Evolutionary conservation across 176 grass and related monocot genomes (phyloP).

Genomic region (Ensete glaucum): DNA sequence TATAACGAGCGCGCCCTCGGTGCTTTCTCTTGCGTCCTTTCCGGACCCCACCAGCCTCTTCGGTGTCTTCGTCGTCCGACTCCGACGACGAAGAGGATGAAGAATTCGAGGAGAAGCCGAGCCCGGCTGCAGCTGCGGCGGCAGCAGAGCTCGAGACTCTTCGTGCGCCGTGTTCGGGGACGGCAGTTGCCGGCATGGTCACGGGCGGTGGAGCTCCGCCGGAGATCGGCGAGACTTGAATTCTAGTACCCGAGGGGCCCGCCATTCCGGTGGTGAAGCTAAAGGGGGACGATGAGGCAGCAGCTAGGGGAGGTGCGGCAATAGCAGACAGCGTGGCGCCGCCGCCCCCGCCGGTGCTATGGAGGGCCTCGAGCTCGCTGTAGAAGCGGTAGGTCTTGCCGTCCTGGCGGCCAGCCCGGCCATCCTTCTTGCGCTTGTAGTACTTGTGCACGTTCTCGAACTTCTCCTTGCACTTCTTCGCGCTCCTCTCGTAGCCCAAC

Average conservation of each 20-base stretch:
- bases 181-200: neutral
- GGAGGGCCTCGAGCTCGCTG: slow-evolving; percentile 75
- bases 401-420: slow-evolving; percentile 79
- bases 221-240: neutral
- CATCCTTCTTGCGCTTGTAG: slow-evolving; percentile 98
- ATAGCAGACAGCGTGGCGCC: neutral
- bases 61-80: slow-evolving; percentile 32
- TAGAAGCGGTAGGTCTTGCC: slow-evolving; percentile 95
- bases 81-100: slow-evolving; percentile 22
- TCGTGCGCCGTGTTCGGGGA: neutral
- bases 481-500: slow-evolving; percentile 68
- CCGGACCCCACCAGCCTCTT: slow-evolving; percentile 33
- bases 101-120: slow-evolving; percentile 40
- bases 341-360: slow-evolving; percentile 2
- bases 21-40: slow-evolving; percentile 45
- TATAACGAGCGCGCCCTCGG: neutral
- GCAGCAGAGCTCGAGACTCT: neutral
- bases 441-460: slow-evolving; percentile 99
- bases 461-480: slow-evolving; percentile 99
- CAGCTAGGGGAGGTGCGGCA: neutral
- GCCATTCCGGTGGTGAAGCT: slow-evolving; percentile 20
- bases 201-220: slow-evolving; percentile 10
- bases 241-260: neutral
- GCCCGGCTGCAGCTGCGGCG: neutral
- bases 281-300: slow-evolving; percentile 9